A percentile compares a stretch with the other conserved stretches of the same genome.
These are phyloP conservation scores for Podaxis mareebaensis DNA, from an alignment of 768 basidiomycete species.

Conservation along the genomic window DNA sequence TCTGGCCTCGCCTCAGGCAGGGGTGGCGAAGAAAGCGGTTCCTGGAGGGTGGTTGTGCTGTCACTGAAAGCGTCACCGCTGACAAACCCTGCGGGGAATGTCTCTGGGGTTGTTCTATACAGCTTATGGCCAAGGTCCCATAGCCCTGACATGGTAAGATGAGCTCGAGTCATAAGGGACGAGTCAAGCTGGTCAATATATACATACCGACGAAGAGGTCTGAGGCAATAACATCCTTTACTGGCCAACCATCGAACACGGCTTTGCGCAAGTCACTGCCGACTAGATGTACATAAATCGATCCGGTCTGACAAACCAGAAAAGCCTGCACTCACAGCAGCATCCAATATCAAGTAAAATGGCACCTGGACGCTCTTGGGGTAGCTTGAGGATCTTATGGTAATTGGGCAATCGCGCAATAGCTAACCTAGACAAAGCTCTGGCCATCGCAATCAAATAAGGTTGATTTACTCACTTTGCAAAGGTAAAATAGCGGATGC, in stretches of 20 bases:
- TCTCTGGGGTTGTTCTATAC: slow-evolving; percentile 49
- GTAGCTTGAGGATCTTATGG: slow-evolving; percentile 29
- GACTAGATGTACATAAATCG: slow-evolving; percentile 26
- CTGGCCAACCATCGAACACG: slow-evolving; percentile 39
- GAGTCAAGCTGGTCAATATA: not conserved
- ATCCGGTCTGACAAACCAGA: not conserved
- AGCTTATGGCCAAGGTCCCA: slow-evolving; percentile 64
- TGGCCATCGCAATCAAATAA: slow-evolving; percentile 1
- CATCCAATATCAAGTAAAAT: slow-evolving; percentile 44
- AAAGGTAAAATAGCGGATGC: slow-evolving; percentile 36
- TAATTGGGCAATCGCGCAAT: slow-evolving; percentile 36
- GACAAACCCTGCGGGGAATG: slow-evolving; percentile 56
- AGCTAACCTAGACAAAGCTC: slow-evolving; percentile 22
- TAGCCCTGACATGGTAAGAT: slow-evolving; percentile 37
- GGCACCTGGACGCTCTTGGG: slow-evolving; percentile 25
- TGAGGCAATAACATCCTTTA: slow-evolving; percentile 33
- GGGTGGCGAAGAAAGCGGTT: slow-evolving; percentile 19
- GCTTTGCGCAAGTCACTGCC: slow-evolving; percentile 41
- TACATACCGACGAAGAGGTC: slow-evolving; percentile 35
- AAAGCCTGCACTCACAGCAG: slow-evolving; percentile 31
- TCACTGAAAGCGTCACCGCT: slow-evolving; percentile 54
- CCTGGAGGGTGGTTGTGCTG: slow-evolving; percentile 34
- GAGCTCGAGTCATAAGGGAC: not conserved
- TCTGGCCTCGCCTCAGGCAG: slow-evolving; percentile 11
- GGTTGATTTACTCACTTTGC: slow-evolving; percentile 24